Percentiles rank a stretch among this genome's conserved stretches.
Evolutionary conservation across 345 rosid species (phyloP).

Genomic region (Conringia planisiliqua): DNA sequence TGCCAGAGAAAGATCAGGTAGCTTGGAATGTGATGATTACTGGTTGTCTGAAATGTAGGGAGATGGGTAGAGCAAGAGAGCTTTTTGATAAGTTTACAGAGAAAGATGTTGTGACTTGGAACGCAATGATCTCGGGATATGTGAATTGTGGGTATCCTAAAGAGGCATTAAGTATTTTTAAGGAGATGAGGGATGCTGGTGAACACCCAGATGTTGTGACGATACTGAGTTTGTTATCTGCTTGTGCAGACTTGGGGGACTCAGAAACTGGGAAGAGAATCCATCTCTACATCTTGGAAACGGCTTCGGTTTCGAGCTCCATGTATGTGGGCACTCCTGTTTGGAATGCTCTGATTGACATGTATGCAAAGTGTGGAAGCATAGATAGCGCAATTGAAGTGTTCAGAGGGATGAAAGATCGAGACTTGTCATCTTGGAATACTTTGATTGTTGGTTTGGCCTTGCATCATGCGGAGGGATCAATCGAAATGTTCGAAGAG

Average conservation of each 20-base stretch:
- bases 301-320: conserved; percentile 9
- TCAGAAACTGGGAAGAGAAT: conserved; percentile 53
- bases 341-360: conserved; percentile 64
- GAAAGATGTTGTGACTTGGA: conserved; percentile 76
- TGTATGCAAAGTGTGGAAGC: conserved; percentile 73
- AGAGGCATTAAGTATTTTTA: conserved; percentile 52
- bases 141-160: conserved; percentile 40
- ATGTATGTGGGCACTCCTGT: conserved; percentile 32
- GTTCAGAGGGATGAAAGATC: conserved; percentile 49
- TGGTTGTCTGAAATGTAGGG: conserved; percentile 50
- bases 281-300: conserved; percentile 45
- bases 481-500: conserved; percentile 46
- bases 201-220: conserved; percentile 69
- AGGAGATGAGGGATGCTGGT: conserved; percentile 62
- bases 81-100: conserved; percentile 52
- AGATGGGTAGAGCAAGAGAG: conserved; percentile 53
- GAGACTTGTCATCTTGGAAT: conserved; percentile 66
- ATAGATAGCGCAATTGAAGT: conserved; percentile 52
- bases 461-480: conserved; percentile 49
- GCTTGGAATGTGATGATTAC: conserved; percentile 88
- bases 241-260: conserved; percentile 59
- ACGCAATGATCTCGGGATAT: conserved; percentile 66
- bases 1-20: conserved; percentile 65
- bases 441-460: conserved; percentile 63
- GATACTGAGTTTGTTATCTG: conserved; percentile 57